Conservation (phyloP, 2,329 filamentous ascomycete species). For the Trichoderma afroharzianum region DNA sequence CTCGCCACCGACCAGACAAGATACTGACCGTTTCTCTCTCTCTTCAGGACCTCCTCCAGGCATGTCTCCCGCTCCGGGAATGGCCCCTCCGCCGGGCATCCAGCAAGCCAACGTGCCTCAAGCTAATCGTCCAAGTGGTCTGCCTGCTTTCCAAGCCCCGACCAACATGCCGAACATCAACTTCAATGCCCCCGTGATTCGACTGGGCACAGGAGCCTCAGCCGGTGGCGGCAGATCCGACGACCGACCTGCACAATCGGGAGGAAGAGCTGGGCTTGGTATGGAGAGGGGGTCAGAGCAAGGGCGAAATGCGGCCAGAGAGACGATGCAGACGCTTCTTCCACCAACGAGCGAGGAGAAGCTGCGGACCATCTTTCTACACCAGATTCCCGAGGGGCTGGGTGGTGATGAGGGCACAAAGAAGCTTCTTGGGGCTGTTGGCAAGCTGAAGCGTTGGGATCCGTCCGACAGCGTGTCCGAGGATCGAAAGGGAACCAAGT, state of each 20-base stretch:
- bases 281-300: slow-evolving; percentile 65
- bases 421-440: slow-evolving; percentile 71
- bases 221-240: slow-evolving; percentile 42
- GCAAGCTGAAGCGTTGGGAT: slow-evolving; percentile 81
- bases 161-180: slow-evolving; percentile 96
- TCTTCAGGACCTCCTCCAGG: slow-evolving; percentile 68
- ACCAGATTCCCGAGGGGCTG: slow-evolving; percentile 75
- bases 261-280: slow-evolving; percentile 50
- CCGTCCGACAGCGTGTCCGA: slow-evolving; percentile 56
- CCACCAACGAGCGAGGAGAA: slow-evolving; percentile 90
- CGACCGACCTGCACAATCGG: slow-evolving; percentile 26
- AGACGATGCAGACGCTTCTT: slow-evolving; percentile 67
- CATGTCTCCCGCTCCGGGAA: slow-evolving; percentile 76
- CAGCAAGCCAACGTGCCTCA: slow-evolving; percentile 70
- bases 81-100: slow-evolving; percentile 72
- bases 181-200: slow-evolving; percentile 94
- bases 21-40: slow-evolving; percentile 1
- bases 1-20: too few species aligned
- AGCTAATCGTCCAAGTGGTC: slow-evolving; percentile 73
- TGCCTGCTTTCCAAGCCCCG: slow-evolving; percentile 84
- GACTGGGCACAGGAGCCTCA: slow-evolving; percentile 78
- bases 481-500: slow-evolving; percentile 78
- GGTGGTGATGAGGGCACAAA: slow-evolving; percentile 77
- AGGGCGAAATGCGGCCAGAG: slow-evolving; percentile 62
- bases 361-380: slow-evolving; percentile 83